A percentile compares a stretch with the other conserved stretches of the same genome.
Conservation (phyloP, 1,139 yeast genomes). For the Yamadazyma triangularis region DNA sequence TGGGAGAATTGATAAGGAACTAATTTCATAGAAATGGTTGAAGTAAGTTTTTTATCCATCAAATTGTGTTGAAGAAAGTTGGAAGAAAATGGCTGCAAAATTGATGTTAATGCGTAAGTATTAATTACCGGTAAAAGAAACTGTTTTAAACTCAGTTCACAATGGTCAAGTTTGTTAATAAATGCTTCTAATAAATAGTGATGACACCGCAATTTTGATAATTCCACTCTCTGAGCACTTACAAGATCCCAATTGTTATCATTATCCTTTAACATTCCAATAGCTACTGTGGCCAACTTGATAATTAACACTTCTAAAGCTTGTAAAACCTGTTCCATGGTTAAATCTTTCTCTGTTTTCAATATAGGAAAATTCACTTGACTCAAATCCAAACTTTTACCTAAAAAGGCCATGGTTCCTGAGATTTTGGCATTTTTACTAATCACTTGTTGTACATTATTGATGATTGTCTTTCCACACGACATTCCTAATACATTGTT, state of each 20-base stretch:
- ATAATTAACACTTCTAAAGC: slow-evolving; percentile 39
- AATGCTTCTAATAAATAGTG: slow-evolving; percentile 29
- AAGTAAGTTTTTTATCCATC: slow-evolving; percentile 24
- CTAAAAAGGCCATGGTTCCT: slow-evolving; percentile 32
- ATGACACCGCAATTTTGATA: slow-evolving; percentile 51
- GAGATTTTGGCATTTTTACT: slow-evolving; percentile 24
- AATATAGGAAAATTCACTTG: slow-evolving; percentile 16
- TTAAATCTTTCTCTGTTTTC: slow-evolving; percentile 24
- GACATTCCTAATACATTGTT: slow-evolving; percentile 42
- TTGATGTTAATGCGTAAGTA: slow-evolving; percentile 19
- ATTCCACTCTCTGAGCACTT: slow-evolving; percentile 49
- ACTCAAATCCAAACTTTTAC: slow-evolving; percentile 24
- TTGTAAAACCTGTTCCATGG: slow-evolving; percentile 24
- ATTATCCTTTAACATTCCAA: slow-evolving; percentile 21
- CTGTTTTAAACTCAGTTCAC: slow-evolving; percentile 15
- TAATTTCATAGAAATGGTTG: slow-evolving; percentile 21
- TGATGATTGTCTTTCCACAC: slow-evolving; percentile 39
- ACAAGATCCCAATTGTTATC: slow-evolving; percentile 35
- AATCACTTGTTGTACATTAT: slow-evolving; percentile 21
- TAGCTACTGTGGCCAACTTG: slow-evolving; percentile 27
- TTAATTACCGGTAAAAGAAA: slow-evolving; percentile 18
- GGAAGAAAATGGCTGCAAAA: slow-evolving; percentile 32
- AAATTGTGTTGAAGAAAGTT: slow-evolving; percentile 34
- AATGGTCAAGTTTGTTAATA: slow-evolving; percentile 16
- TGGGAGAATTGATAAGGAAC: slow-evolving; percentile 27